These are phyloP conservation scores for Aureobasidium subglaciale DNA, from an alignment of 2,329 filamentous ascomycete genomes.

Conservation along the genomic window DNA sequence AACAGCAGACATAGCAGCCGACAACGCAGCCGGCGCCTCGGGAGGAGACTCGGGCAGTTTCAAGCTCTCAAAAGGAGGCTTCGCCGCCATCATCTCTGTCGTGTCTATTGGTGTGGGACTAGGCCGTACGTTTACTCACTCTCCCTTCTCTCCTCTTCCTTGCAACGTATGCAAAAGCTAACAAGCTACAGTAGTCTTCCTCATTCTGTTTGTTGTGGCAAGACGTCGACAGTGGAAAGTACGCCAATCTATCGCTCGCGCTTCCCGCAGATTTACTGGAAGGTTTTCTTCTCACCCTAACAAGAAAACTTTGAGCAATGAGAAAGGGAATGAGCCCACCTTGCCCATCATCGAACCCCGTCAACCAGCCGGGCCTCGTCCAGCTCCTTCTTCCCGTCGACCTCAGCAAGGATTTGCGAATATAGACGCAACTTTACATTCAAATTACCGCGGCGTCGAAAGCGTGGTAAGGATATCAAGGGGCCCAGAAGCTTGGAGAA, in stretches of 20 bases:
- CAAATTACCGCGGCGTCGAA: conserved; percentile 3
- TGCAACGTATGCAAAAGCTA: conserved; percentile 9
- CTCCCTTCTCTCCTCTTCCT: conserved; percentile 53
- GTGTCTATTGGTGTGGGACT: conserved; percentile 55
- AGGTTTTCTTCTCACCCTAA: conserved; percentile 22
- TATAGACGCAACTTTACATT: neutral
- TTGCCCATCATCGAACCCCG: neutral
- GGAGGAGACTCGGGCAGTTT: conserved; percentile 55
- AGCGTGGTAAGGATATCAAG: neutral
- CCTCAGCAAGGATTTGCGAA: neutral
- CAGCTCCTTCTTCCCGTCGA: neutral
- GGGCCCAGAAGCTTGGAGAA: conserved; percentile 1
- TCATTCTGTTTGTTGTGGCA: conserved; percentile 65
- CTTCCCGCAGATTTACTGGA: conserved; percentile 43
- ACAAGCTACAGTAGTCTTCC: neutral
- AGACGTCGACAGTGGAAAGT: conserved; percentile 83
- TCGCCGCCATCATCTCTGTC: conserved; percentile 68
- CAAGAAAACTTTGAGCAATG: conserved; percentile 11
- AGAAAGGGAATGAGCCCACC: neutral
- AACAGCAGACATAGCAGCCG: conserved; percentile 15
- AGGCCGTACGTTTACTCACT: conserved; percentile 59
- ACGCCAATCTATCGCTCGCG: conserved; percentile 62
- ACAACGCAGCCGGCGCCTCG: conserved; percentile 52
- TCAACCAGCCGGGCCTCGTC: neutral
- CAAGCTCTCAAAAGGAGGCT: conserved; percentile 58